phyloP scores from a whole-genome alignment of 176 grass and related monocot genomes.

The Elaeis guineensis region DNA sequence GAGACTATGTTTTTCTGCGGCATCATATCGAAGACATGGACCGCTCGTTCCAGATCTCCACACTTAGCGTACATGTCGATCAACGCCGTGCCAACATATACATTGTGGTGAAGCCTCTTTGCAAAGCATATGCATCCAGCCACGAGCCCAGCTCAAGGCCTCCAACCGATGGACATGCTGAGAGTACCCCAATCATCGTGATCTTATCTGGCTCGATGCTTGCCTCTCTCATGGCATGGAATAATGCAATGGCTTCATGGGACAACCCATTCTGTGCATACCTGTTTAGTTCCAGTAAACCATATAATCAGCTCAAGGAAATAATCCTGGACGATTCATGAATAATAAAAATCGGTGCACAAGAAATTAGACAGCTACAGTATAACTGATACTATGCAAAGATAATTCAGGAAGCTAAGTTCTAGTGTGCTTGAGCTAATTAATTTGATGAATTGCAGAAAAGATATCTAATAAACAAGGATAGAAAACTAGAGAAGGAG shows the following conservation, averaged over 20 bases:
- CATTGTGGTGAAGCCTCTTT: slow-evolving; percentile 46
- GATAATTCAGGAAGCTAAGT: no score
- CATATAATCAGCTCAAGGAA: slow-evolving; percentile 4
- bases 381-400: no score
- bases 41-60: slow-evolving; percentile 47
- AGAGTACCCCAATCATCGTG: slow-evolving; percentile 71
- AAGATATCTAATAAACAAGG: no score
- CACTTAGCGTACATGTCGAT: slow-evolving; percentile 90
- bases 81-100: slow-evolving; percentile 71
- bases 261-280: slow-evolving; percentile 84
- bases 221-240: slow-evolving; percentile 48
- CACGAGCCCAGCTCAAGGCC: slow-evolving; percentile 59
- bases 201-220: slow-evolving; percentile 53
- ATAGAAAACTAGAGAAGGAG: no score
- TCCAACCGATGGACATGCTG: slow-evolving; percentile 61
- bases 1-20: slow-evolving; percentile 56
- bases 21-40: slow-evolving; percentile 51
- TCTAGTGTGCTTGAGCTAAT: no score
- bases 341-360: no score
- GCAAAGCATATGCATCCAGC: slow-evolving; percentile 45
- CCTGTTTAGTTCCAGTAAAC: slow-evolving; percentile 29
- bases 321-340: no score
- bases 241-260: slow-evolving; percentile 74
- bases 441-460: no score
- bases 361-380: no score